A percentile compares a stretch with the other conserved stretches of the same genome.
Conservation (phyloP, 2,329 filamentous ascomycete species). For the Colletotrichum viniferum region DNA sequence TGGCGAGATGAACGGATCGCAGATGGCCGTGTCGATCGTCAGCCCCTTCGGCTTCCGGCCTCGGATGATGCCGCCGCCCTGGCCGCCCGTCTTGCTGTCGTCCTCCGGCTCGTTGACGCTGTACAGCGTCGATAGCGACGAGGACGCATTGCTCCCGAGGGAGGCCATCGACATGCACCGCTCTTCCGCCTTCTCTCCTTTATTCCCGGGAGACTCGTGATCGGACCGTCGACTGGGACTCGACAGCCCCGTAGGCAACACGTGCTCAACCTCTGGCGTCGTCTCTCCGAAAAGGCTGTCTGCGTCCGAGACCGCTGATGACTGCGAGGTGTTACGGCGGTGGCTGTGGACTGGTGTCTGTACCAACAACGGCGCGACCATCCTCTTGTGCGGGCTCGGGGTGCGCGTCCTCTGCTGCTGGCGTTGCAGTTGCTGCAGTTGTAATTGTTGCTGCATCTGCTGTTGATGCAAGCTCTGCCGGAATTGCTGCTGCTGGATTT, state of each 20-base stretch:
- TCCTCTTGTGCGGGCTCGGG: conserved; percentile 6
- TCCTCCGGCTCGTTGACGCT: conserved; percentile 56
- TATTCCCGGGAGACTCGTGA: conserved; percentile 22
- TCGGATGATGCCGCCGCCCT: not conserved
- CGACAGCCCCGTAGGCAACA: conserved; percentile 37
- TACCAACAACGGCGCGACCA: not conserved
- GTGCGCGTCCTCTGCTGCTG: not conserved
- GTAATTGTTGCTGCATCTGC: not conserved
- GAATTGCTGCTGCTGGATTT: not conserved
- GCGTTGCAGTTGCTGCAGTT: not conserved
- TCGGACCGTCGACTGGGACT: conserved; percentile 48
- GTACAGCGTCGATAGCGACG: conserved; percentile 61
- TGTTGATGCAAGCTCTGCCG: not conserved
- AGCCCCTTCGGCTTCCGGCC: not conserved
- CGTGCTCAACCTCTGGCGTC: conserved; percentile 35
- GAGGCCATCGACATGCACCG: conserved; percentile 29
- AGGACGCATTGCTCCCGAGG: conserved; percentile 50
- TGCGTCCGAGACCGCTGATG: conserved; percentile 23
- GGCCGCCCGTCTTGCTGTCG: conserved; percentile 18
- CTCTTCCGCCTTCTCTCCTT: conserved; percentile 2
- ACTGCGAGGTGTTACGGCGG: conserved; percentile 4
- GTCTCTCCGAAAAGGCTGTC: conserved; percentile 46
- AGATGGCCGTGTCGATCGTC: conserved; percentile 14
- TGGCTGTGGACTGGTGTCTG: conserved; percentile 1
- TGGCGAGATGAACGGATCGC: conserved; percentile 17